Percentiles rank a stretch among this genome's conserved stretches.
phyloP scores from a whole-genome alignment of 2,329 filamentous ascomycete species.

The Colletotrichum tanaceti region DNA sequence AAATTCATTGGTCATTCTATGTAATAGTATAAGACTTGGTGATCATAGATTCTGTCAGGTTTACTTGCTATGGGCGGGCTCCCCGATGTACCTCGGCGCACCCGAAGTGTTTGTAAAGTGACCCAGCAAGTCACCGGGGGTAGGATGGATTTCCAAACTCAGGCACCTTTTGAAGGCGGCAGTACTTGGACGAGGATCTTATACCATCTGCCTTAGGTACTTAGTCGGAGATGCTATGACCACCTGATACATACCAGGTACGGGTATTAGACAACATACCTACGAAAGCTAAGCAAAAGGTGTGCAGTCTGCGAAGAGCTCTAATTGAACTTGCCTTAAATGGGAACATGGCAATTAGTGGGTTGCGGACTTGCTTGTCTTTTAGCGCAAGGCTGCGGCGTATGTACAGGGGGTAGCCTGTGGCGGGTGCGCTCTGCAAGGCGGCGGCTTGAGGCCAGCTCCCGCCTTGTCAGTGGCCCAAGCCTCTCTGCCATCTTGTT shows the following conservation, averaged over 20 bases:
- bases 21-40: conserved; percentile 9
- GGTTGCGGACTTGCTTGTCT: conserved; percentile 17
- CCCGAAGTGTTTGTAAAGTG: neutral
- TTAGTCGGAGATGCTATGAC: neutral
- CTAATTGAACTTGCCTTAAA: conserved; percentile 20
- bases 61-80: neutral
- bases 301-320: neutral
- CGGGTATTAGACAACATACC: neutral
- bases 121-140: neutral
- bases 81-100: neutral
- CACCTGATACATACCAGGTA: neutral
- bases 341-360: conserved; percentile 17
- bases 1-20: neutral
- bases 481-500: conserved; percentile 34
- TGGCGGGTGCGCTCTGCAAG: conserved; percentile 38
- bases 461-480: conserved; percentile 40
- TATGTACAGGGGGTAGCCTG: conserved; percentile 35
- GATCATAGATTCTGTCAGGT: neutral
- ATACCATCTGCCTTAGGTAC: neutral
- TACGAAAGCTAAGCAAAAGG: neutral
- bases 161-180: no score
- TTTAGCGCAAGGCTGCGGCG: conserved; percentile 36
- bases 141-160: no score
- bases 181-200: neutral
- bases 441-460: conserved; percentile 39